Evolutionary conservation across 345 rosid species (phyloP).

Genomic region (Populus pruinosa): DNA sequence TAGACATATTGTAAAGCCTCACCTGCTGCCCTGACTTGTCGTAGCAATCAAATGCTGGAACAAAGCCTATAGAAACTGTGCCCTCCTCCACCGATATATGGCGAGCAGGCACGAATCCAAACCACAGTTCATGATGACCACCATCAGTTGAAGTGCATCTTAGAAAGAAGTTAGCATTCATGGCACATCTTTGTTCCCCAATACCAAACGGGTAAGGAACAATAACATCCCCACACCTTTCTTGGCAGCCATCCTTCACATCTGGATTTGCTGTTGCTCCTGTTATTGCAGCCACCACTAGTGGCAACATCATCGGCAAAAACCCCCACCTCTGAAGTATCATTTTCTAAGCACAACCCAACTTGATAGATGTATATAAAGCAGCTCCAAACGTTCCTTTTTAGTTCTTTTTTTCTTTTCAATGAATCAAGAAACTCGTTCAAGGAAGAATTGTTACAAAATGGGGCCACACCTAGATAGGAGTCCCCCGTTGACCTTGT

Average conservation of each 20-base stretch:
- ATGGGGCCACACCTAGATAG: too few species aligned
- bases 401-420: too few species aligned
- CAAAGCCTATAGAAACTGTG: background rate
- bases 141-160: background rate
- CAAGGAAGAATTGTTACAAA: too few species aligned
- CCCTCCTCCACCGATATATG: conserved; percentile 8
- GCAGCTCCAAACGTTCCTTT: background rate
- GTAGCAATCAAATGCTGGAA: conserved; percentile 4
- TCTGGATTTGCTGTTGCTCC: background rate
- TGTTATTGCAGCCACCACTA: background rate
- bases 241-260: conserved; percentile 2
- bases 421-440: too few species aligned
- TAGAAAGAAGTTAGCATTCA: background rate
- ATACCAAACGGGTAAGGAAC: conserved; percentile 34
- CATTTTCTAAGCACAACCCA: background rate
- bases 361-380: background rate
- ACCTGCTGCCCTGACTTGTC: background rate
- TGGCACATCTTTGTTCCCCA: conserved; percentile 8
- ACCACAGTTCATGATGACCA: background rate
- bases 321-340: background rate
- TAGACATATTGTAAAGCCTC: fast-evolving
- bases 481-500: too few species aligned
- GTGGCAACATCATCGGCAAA: background rate
- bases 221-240: conserved; percentile 20
- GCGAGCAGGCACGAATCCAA: background rate